Evolutionary conservation across 371 early-diverging fungal genomes (phyloP), one percentile per base, ranked within the genome.

Genomic region (Mucor indicus): DNA sequence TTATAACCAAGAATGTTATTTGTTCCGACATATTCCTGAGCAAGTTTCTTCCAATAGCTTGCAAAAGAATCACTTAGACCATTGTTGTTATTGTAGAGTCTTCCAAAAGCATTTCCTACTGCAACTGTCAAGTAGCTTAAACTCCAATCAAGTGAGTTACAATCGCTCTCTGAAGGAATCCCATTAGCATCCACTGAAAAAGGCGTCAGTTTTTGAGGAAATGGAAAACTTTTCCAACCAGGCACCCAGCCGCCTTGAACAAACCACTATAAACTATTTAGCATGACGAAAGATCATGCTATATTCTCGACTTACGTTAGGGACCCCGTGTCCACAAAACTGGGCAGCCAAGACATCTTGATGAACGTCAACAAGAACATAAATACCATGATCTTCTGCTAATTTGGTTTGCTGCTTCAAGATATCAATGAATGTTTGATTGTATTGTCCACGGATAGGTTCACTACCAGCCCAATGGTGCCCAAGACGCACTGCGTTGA

Each of bases 391-490:
- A 23, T 70, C 63, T 19, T 67, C 66, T 7, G 77, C 64, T 36
- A 59, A 43, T 44, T 68, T 48, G 17, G 79, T 69, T 39, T 79
- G 74, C 2, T 47, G 42, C 10, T 63, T 45, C 42, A 77, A 72
- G 15, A 67, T 66, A 10, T 72, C 72, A 13, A 81, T 33, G 30
- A 77, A 81, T 0, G 72, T 72, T 30, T 66, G 55, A 30, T 75
- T 75, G 54, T 77, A 78, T 44, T 62, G 56, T 3, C 80, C 82
- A 9, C 77, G 71, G 7, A 61, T 69, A 25, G 82, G 82, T 38
- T 81, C 82, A 22, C 68, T 74, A 17, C 82, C 82, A 17, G 82
- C 75, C 82, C 82, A 81, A 44, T 75, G 73, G 21, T 38, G 55
- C 39, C 72, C 71, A 10, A 79, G 57, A 35, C 76, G 74, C 43